Evolutionary conservation across 495 filamentous ascomycete genomes (phyloP).

Genomic region (Daldinia bambusicola): DNA sequence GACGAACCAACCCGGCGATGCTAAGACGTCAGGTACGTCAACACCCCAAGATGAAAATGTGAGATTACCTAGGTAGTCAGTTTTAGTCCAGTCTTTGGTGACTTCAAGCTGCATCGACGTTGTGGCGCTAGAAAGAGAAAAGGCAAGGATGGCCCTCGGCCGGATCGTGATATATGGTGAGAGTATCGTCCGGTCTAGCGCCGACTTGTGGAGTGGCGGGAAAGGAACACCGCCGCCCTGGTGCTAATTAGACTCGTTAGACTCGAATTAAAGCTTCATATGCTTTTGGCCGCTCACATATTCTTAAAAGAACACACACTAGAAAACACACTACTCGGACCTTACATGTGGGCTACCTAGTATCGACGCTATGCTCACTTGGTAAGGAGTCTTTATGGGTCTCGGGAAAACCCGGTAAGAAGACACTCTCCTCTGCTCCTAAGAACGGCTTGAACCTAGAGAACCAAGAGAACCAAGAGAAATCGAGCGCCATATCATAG

Average conservation of each 20-base stretch:
- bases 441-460: not conserved
- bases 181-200: conserved; percentile 41
- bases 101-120: conserved; percentile 41
- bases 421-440: not conserved
- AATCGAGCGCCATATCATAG: not conserved
- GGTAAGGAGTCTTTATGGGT: conserved; percentile 32
- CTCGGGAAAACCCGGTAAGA: conserved; percentile 43
- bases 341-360: conserved; percentile 28
- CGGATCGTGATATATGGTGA: conserved; percentile 29
- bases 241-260: conserved; percentile 12
- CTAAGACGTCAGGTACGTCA: conserved; percentile 37
- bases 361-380: conserved; percentile 44
- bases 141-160: conserved; percentile 31
- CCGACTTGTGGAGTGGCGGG: conserved; percentile 39
- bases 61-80: conserved; percentile 27
- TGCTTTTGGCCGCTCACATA: conserved; percentile 30
- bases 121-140: conserved; percentile 33
- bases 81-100: conserved; percentile 32
- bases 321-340: conserved; percentile 21
- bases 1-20: not conserved
- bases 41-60: conserved; percentile 27
- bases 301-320: not conserved
- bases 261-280: conserved; percentile 29
- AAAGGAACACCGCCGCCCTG: conserved; percentile 5
- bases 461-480: not conserved